These are phyloP conservation scores for Colletotrichum godetiae DNA, from an alignment of 2,329 filamentous ascomycete species.

Conservation along the genomic window DNA sequence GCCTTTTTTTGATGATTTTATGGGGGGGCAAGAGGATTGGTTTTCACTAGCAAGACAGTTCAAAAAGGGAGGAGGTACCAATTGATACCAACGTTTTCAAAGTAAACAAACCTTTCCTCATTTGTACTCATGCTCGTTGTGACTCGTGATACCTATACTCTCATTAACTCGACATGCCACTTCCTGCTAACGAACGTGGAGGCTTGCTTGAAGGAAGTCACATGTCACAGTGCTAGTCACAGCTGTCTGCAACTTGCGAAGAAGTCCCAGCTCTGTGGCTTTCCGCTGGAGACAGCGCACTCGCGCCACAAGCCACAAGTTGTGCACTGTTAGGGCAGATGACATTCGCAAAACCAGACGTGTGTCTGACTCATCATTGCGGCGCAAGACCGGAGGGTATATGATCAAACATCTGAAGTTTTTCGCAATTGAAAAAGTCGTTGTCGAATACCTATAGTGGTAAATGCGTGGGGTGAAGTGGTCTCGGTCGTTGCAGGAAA, in stretches of 20 bases:
- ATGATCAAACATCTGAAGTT: too few species aligned
- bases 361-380: neutral
- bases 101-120: neutral
- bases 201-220: neutral
- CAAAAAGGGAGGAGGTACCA: neutral
- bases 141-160: neutral
- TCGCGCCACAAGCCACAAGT: neutral
- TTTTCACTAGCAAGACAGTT: neutral
- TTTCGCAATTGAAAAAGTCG: neutral
- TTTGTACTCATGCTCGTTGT: neutral
- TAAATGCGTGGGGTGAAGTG: neutral
- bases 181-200: neutral
- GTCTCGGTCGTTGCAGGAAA: neutral
- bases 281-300: neutral
- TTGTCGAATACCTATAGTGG: neutral
- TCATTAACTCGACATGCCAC: neutral
- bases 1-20: conserved; percentile 8
- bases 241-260: neutral
- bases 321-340: neutral
- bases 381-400: neutral
- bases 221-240: neutral
- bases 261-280: neutral
- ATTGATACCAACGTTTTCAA: conserved; percentile 5
- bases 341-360: neutral
- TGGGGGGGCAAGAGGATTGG: neutral